Conservation (phyloP, 1,284 basidiomycete species). For the Microbotryomycetes sp. region DNA sequence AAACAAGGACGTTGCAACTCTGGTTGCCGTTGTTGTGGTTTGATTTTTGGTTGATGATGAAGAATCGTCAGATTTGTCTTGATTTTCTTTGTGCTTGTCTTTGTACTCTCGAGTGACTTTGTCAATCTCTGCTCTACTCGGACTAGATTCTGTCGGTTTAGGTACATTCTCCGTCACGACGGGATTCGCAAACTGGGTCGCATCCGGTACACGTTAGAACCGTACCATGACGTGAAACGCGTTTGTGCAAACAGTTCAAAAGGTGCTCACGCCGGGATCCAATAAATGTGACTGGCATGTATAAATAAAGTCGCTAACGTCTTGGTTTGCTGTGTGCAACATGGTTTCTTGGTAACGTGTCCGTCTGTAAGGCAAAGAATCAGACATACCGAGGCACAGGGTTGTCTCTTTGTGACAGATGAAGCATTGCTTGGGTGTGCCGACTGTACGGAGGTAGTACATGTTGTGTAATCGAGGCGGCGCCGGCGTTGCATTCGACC, state of each 20-base stretch:
- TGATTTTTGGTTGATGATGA: background rate
- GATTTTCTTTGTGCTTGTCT: conserved; percentile 16
- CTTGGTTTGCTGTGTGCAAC: conserved; percentile 11
- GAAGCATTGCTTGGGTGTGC: conserved; percentile 14
- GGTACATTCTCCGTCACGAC: conserved; percentile 1
- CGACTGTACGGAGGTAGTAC: conserved; percentile 16
- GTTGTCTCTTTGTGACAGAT: conserved; percentile 24
- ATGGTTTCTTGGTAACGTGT: too few relatives aligned
- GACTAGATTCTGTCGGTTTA: background rate
- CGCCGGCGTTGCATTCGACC: background rate
- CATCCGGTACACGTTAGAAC: too few relatives aligned
- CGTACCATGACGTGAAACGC: background rate
- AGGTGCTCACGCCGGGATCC: conserved; percentile 24
- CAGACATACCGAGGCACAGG: conserved; percentile 15
- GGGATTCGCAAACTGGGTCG: conserved; percentile 22
- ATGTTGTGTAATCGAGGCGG: conserved; percentile 21
- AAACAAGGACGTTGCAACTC: conserved; percentile 7
- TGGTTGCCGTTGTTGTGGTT: background rate
- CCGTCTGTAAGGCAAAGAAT: too few relatives aligned
- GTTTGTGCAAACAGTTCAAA: background rate
- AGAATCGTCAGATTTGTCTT: background rate
- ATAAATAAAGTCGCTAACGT: conserved; percentile 24
- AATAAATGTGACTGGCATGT: conserved; percentile 13
- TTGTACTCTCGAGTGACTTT: conserved; percentile 27
- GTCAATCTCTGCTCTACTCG: conserved; percentile 21